Conservation (phyloP, 306 rosid species). For the Astragalus membranaceus region DNA sequence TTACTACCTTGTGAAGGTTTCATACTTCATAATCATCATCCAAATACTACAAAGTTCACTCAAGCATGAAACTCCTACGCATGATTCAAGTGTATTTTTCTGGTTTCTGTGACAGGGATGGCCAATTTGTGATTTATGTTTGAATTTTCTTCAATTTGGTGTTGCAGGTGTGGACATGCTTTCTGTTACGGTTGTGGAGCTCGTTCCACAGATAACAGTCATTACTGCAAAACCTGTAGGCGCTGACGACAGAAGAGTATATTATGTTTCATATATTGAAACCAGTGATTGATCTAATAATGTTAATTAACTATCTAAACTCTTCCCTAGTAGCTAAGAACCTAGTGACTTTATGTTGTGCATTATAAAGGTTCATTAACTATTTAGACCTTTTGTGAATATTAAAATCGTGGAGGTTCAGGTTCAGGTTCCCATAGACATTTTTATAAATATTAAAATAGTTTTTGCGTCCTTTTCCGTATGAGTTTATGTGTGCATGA, state of each 20-base stretch:
- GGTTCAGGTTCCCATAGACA: too few relatives aligned
- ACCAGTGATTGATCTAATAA: background rate
- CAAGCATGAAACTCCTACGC: background rate
- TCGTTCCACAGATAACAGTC: background rate
- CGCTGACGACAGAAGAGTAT: background rate
- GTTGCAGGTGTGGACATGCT: constrained; percentile 41
- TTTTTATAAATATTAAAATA: too few relatives aligned
- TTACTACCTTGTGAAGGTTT: background rate
- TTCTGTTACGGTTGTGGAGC: constrained; percentile 46
- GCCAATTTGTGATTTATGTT: background rate
- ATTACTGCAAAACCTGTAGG: constrained; percentile 9
- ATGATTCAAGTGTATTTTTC: background rate
- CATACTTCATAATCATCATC: background rate
- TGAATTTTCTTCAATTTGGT: background rate
- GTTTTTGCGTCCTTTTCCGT: too few relatives aligned
- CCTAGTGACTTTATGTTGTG: background rate
- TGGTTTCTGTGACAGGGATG: background rate
- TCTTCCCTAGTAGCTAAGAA: background rate
- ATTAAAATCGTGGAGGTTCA: background rate
- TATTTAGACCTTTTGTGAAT: background rate
- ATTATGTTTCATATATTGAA: background rate
- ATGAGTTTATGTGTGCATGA: too few relatives aligned
- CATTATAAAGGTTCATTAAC: background rate
- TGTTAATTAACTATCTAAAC: background rate
- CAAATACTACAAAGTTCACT: background rate